phyloP scores from a whole-genome alignment of 2,329 filamentous ascomycete species.

The Pestalotiopsis sp. region DNA sequence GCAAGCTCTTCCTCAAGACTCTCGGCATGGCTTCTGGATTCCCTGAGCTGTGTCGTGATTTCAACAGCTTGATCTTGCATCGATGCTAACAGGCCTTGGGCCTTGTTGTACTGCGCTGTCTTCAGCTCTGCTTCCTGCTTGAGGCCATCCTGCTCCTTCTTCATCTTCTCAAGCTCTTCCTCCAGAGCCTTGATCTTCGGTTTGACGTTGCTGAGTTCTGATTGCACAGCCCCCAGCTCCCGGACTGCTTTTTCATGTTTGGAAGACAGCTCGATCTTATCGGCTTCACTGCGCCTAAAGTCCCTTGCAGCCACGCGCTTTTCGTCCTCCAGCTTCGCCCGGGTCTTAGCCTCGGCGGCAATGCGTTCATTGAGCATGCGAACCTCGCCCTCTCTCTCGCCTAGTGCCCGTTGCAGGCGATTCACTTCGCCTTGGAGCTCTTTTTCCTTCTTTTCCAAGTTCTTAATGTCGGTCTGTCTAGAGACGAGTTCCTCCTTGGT shows the following conservation, averaged over 20 bases:
- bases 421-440: constrained; percentile 76
- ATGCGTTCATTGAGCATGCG: constrained; percentile 77
- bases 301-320: constrained; percentile 74
- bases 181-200: constrained; percentile 67
- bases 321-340: constrained; percentile 76
- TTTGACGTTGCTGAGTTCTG: constrained; percentile 69
- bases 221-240: constrained; percentile 71
- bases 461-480: constrained; percentile 62
- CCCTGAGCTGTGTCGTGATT: constrained; percentile 87
- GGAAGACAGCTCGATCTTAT: constrained; percentile 76
- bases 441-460: constrained; percentile 79
- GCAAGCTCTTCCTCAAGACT: constrained; percentile 88
- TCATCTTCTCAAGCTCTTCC: constrained; percentile 67
- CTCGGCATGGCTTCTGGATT: constrained; percentile 78
- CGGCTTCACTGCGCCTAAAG: constrained; percentile 73
- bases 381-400: constrained; percentile 77
- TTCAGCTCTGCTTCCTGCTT: constrained; percentile 84
- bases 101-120: constrained; percentile 79
- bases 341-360: constrained; percentile 69
- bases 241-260: constrained; percentile 68
- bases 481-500: constrained; percentile 71
- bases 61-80: constrained; percentile 93
- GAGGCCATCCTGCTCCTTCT: constrained; percentile 65
- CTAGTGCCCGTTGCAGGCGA: constrained; percentile 66
- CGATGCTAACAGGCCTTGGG: constrained; percentile 81